Percentiles rank a stretch among this genome's conserved stretches.
phyloP scores from a whole-genome alignment of 148 eudicot species.

The Bassia scoparia region DNA sequence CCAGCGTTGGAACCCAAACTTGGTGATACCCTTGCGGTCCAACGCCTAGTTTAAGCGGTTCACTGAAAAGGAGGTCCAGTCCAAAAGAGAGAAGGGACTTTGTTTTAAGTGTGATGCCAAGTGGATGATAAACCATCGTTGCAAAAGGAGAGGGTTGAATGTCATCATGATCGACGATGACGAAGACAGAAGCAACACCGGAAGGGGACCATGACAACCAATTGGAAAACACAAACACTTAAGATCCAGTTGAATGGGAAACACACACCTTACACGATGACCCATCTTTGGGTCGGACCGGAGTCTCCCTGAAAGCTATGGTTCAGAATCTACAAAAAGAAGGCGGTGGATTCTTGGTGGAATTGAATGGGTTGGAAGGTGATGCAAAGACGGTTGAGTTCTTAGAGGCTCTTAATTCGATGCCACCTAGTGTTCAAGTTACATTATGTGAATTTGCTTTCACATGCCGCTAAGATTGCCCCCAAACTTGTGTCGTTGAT shows the following conservation, averaged over 20 bases:
- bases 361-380: background rate
- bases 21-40: too few relatives aligned
- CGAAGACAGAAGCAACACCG: background rate
- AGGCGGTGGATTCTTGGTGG: background rate
- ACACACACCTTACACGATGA: background rate
- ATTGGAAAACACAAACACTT: background rate
- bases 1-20: too few relatives aligned
- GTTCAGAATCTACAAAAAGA: background rate
- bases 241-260: background rate
- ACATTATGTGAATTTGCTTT: too few relatives aligned
- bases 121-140: background rate
- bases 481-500: background rate
- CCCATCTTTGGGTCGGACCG: background rate
- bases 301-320: background rate
- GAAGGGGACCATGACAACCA: background rate
- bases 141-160: background rate
- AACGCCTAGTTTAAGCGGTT: too few relatives aligned
- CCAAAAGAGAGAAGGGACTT: too few relatives aligned
- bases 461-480: background rate
- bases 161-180: background rate
- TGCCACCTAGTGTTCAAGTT: too few relatives aligned
- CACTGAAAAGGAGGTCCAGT: background rate
- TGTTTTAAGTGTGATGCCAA: background rate
- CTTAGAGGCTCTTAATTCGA: too few relatives aligned
- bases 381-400: too few relatives aligned